Percentiles rank a stretch among this genome's conserved stretches.
These are phyloP conservation scores for Stachybotrys echinatus DNA, from an alignment of 2,329 filamentous ascomycete species.

Conservation along the genomic window DNA sequence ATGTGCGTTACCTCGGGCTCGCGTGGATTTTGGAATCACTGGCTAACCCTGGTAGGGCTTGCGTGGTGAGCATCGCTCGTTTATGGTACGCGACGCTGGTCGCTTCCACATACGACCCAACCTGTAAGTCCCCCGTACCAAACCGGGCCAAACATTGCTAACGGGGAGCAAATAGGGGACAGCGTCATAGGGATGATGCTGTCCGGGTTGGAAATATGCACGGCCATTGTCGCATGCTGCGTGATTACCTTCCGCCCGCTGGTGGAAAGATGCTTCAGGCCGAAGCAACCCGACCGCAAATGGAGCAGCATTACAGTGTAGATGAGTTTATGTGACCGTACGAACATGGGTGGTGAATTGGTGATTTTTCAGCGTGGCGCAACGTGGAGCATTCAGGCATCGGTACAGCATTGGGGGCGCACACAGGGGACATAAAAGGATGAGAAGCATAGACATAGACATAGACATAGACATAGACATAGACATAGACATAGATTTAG, in stretches of 20 bases:
- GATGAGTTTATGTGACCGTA: no score
- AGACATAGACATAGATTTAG: no score
- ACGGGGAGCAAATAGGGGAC: background rate
- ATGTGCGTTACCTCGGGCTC: background rate
- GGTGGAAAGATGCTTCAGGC: background rate
- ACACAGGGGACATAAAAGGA: no score
- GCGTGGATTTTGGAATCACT: background rate
- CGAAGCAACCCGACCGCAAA: no score
- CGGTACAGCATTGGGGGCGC: no score
- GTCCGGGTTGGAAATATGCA: background rate
- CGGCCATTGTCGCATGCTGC: background rate
- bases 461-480: no score
- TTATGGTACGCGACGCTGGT: background rate
- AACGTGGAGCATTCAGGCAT: no score
- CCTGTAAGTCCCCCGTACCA: background rate
- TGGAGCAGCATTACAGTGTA: no score
- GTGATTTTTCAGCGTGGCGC: no score
- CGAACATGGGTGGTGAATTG: no score
- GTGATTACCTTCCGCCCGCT: background rate
- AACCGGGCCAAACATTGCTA: background rate
- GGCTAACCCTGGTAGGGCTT: background rate
- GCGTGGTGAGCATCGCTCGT: background rate
- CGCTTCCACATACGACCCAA: background rate
- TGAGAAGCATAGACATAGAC: no score
- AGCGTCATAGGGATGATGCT: background rate